Conservation (phyloP, 495 filamentous ascomycete genomes). For the Daldinia vernicosa region DNA sequence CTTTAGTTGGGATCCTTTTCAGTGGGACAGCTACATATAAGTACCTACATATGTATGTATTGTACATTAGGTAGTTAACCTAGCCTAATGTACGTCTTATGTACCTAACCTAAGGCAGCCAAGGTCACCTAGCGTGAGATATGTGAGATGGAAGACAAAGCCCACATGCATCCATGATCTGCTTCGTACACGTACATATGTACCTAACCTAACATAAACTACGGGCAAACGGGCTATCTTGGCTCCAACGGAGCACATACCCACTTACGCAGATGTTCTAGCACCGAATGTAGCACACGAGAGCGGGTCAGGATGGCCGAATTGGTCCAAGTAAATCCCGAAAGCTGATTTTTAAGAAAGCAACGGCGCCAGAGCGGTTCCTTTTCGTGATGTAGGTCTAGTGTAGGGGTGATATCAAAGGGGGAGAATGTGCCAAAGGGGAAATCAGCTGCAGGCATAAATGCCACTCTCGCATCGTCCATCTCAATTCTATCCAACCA, state of each 20-base stretch:
- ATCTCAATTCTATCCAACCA: slow-evolving; percentile 35
- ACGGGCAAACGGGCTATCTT: slow-evolving; percentile 20
- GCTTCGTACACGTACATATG: background rate
- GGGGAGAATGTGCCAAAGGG: slow-evolving; percentile 20
- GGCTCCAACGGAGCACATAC: slow-evolving; percentile 29
- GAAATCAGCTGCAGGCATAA: slow-evolving; percentile 33
- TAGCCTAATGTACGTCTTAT: background rate
- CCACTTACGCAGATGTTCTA: slow-evolving; percentile 12
- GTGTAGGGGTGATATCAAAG: background rate
- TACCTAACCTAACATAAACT: too few species aligned
- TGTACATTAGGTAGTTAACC: too few species aligned
- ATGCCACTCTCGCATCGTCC: slow-evolving; percentile 27
- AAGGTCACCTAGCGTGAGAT: slow-evolving; percentile 1
- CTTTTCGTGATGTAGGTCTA: slow-evolving; percentile 1
- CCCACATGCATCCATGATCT: slow-evolving; percentile 2
- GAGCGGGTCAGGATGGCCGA: slow-evolving; percentile 29
- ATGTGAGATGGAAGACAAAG: background rate
- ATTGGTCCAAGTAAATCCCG: slow-evolving; percentile 36
- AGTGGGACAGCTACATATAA: background rate
- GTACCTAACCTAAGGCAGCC: background rate
- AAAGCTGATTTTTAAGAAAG: slow-evolving; percentile 28
- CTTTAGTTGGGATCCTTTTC: background rate
- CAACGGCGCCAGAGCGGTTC: slow-evolving; percentile 28
- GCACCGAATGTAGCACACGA: slow-evolving; percentile 24
- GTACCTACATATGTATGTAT: too few species aligned